Evolutionary conservation across 768 basidiomycete genomes (phyloP), one percentile per base, ranked within the genome.

Genomic region (Boletus sensibilis): DNA sequence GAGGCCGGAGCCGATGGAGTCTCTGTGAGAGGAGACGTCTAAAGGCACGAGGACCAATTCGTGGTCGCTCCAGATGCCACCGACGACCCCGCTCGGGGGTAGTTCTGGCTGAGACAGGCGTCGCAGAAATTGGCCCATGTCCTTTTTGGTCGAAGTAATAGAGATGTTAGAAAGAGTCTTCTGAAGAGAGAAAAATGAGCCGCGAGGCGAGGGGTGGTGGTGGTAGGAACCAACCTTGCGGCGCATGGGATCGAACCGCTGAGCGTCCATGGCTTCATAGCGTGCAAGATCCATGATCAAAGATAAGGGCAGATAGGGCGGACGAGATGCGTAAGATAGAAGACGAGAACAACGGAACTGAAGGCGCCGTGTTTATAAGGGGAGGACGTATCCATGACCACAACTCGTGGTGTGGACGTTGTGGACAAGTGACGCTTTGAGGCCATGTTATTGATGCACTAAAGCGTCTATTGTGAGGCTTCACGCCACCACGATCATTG

Each of bases 31-130:
- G 39, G 64, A 46, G 10, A 70, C 68, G 4, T 65, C 68, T 9
- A 72, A 50, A 29, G 72, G 72, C 38, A 72, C 63, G 53, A 73
- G 61, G 55, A 72, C 70, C 33, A 73, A 44, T 54, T 72, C 70
- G 31, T 72, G 72, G 66, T 72, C 72, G 29, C 68, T 66, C 70
- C 70, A 72, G 13, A 72, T 52, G 20, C 72, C 70, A 16, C 72
- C 70, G 5, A 72, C 68, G 48, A 60, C 62, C 7, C 52, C 56
- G 37, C 34, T 60, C 10, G 56, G 53, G 21, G 65, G 59, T 2
- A 55, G 43, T 37, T 61, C 57, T 27, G 63, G 57, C 3, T 61
- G 67, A 21, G 67, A 60, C 1, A 58, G 29, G 14, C 66, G 68
- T 41, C 70, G 55, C 21, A 72, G 40, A 50, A 61, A 14, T 44